Percentiles rank a stretch among this genome's conserved stretches.
Conservation (phyloP, 1,284 basidiomycete genomes). For the Golubevia sp. region DNA sequence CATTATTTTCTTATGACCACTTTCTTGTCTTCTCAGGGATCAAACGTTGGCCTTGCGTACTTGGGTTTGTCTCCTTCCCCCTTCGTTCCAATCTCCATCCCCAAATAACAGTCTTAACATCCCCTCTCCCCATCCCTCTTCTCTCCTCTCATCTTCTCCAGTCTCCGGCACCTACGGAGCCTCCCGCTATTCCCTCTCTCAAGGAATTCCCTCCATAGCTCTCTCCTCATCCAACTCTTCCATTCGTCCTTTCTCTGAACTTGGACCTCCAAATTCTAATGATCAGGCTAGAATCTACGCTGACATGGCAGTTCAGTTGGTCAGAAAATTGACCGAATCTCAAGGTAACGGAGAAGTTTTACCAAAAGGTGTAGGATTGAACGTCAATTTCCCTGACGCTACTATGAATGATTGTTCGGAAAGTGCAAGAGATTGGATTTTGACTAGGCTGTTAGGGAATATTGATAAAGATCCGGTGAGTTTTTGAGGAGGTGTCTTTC, state of each 20-base stretch:
- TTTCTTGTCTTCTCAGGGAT: conserved; percentile 6
- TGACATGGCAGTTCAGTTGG: background rate
- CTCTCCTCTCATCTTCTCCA: background rate
- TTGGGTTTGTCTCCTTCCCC: background rate
- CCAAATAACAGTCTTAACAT: no score
- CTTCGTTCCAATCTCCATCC: no score
- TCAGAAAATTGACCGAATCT: background rate
- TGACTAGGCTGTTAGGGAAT: background rate
- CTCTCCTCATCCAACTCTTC: conserved; percentile 4
- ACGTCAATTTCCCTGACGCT: conserved; percentile 6
- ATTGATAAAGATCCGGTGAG: background rate
- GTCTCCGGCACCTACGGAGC: conserved; percentile 10
- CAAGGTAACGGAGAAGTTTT: background rate
- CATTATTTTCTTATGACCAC: no score
- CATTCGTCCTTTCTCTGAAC: conserved; percentile 4
- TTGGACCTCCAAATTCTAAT: background rate
- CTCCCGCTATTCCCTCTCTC: conserved; percentile 3
- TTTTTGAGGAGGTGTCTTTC: background rate
- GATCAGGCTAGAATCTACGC: conserved; percentile 10
- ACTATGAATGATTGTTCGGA: background rate
- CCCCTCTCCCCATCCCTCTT: background rate
- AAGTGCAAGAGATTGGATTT: background rate
- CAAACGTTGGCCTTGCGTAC: conserved; percentile 2
- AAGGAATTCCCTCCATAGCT: conserved; percentile 8
- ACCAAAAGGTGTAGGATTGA: conserved; percentile 1